These are phyloP conservation scores for Boletus reticulatus DNA, from an alignment of 768 basidiomycete species.

Conservation along the genomic window DNA sequence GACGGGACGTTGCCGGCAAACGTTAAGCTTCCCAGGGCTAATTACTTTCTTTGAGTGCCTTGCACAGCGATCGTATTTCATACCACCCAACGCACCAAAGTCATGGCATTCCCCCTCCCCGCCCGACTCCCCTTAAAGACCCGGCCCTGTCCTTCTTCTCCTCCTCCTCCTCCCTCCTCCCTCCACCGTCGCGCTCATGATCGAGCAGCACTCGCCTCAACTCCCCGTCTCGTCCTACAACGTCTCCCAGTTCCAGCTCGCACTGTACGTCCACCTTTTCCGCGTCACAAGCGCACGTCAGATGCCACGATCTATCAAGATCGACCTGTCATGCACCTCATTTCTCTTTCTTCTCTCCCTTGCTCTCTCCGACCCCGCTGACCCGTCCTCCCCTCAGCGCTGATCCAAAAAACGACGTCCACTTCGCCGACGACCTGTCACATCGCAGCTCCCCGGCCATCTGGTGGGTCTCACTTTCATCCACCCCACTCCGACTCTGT, in stretches of 20 bases:
- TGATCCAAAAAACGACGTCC: conserved; percentile 41
- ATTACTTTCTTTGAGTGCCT: conserved; percentile 33
- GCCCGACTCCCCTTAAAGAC: conserved; percentile 19
- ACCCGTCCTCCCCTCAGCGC: conserved; percentile 25
- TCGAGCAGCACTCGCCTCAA: conserved; percentile 46
- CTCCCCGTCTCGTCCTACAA: conserved; percentile 54
- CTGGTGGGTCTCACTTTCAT: conserved; percentile 37
- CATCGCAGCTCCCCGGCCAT: conserved; percentile 45
- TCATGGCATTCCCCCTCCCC: conserved; percentile 3
- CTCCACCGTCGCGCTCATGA: conserved; percentile 42
- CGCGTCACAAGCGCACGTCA: conserved; percentile 25
- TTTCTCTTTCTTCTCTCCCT: not conserved
- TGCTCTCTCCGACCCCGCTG: not conserved
- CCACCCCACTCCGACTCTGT: conserved; percentile 13
- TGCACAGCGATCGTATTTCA: conserved; percentile 36
- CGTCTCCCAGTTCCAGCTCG: conserved; percentile 61
- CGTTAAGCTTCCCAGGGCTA: conserved; percentile 34
- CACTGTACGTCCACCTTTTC: conserved; percentile 45
- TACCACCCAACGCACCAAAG: conserved; percentile 7
- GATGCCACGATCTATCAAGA: conserved; percentile 32
- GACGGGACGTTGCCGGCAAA: conserved; percentile 32
- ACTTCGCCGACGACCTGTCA: conserved; percentile 47
- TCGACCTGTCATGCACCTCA: conserved; percentile 23
- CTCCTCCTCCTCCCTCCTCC: not conserved
- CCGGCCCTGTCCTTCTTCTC: conserved; percentile 6